Evolutionary conservation across 148 eudicot genomes (phyloP), one percentile per base, ranked within the genome.

Genomic region (Diospyros kaki): DNA sequence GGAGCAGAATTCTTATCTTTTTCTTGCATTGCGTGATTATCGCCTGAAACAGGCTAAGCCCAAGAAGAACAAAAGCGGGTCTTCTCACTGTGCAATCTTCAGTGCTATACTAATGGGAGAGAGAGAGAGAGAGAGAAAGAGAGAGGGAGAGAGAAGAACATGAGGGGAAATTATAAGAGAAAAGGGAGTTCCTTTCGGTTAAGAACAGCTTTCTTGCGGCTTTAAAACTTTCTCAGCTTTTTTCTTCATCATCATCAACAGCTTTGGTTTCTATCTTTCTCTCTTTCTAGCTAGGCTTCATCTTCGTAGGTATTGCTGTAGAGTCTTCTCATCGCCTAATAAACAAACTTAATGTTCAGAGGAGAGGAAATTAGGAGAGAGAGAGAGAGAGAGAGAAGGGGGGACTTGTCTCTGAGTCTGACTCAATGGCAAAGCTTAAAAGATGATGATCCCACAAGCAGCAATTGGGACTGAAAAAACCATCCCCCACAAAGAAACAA

Each of bases 401-500:
- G 54, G 72, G 4, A 8, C 13, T 55, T 12, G 62, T 12, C 15
- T 46, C 68, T 50, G 43, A 8, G 55, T 54, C 43, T 74, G 60
- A 74, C 59, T 69, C 67, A 69, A 72, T 80, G 41, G 44, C 42
- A 64, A 56, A 69, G 81, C 67, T 66, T 18, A 38, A 76, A 43
- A 73, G 64, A 12, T 59, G 56, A 28, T 28, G 83, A 80, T 80
- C 76, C 62, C 77, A 69, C 73, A 76, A 66, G 56, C 55, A 61
- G 46, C 54, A 43, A 72, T 42, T 73, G 77, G 80, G 62, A 64
- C 65, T 48, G 66, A 80, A 58, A 77, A 74, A 78, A 75, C 58
- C 81, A 78, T 75, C 74, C 48, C 43, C 28, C 28, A 28, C 67
- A 73, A 74, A 66, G 62, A 77, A 41, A 74, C 77, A 78, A 76